Conservation (phyloP, 2,329 filamentous ascomycete species). For the Colletotrichum salicis region DNA sequence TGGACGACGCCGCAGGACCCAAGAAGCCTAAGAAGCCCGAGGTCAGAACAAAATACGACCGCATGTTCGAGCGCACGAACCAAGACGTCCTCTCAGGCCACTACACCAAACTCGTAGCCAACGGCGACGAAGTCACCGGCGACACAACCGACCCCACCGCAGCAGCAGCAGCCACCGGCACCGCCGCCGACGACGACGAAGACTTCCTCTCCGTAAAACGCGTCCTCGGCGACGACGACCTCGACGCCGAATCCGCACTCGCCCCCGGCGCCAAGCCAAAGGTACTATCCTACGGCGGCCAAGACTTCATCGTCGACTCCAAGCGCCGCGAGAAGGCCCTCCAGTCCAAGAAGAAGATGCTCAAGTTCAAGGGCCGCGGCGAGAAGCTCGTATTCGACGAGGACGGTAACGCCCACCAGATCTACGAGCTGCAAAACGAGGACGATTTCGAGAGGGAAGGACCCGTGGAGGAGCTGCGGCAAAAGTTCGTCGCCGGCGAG, state of each 20-base stretch:
- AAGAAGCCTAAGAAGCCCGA: constrained; percentile 72
- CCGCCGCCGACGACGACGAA: constrained; percentile 66
- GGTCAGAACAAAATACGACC: constrained; percentile 93
- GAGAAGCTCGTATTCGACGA: constrained; percentile 92
- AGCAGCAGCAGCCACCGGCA: constrained; percentile 44
- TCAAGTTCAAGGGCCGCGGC: constrained; percentile 88
- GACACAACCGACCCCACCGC: constrained; percentile 35
- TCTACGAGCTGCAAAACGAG: constrained; percentile 91
- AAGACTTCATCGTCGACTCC: constrained; percentile 86
- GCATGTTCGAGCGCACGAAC: constrained; percentile 97
- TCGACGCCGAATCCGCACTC: constrained; percentile 60
- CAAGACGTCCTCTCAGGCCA: constrained; percentile 95
- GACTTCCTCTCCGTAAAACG: constrained; percentile 93
- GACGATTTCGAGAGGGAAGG: constrained; percentile 81
- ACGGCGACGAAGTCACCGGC: constrained; percentile 54
- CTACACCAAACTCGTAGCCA: constrained; percentile 85
- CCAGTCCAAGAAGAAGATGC: constrained; percentile 91
- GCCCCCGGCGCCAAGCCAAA: constrained; percentile 57
- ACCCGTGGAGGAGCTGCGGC: constrained; percentile 78
- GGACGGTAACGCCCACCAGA: constrained; percentile 83
- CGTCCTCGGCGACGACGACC: constrained; percentile 78
- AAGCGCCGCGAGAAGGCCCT: constrained; percentile 96
- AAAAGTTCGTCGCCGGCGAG: constrained; percentile 82
- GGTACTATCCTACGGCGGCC: constrained; percentile 74
- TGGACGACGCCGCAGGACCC: constrained; percentile 60